Evolutionary conservation across 805 yeast genomes (phyloP), one percentile per base, ranked within the genome.

Genomic region (Starmera pachycereana): DNA sequence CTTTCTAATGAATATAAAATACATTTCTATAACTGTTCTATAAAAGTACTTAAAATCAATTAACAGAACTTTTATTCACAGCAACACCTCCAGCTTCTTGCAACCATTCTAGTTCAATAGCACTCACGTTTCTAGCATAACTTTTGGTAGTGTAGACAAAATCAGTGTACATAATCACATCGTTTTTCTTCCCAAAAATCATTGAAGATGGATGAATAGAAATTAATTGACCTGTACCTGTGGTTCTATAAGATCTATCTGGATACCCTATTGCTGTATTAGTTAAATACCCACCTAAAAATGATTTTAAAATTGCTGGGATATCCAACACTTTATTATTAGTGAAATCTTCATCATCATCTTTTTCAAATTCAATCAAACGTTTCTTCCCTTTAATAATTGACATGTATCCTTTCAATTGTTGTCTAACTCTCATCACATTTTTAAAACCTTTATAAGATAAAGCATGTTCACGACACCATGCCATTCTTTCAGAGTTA

Each of bases 251-350:
- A 4, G 96, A 82, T 53, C 97, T 71, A 58, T 92, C 97, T 0
- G 97, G 96, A 77, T 85, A 76, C 10, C 96, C 95, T 14, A 92
- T 75, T 0, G 98, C 98, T 0, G 96, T 80, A 58, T 90, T 89
- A 37, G 81, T 71, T n/a, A 86, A 72, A 51, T 72, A 90, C 0
- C 99, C 98, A 32, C 70, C 68, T 32, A 92, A 62, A 59, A 92
- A 92, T 22, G 95, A 74, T 56, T 85, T 84, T 40, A 90, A 63
- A 8, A 90, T 69, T 3, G 64, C 52, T 13, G 79, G 71, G 29
- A 75, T 69, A 46, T 80, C 80, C 33, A 76, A 44, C 33, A 71
- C 61, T 37, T 44, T 22, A 30, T 43, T 22, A 18, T 37, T 3
- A 40, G 12, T 32, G 27, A 22, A 22, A 22, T 12, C 30, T 6